A percentile compares a stretch with the other conserved stretches of the same genome.
These are phyloP conservation scores for Boletellus ananas DNA, from an alignment of 768 basidiomycete species.

Conservation along the genomic window DNA sequence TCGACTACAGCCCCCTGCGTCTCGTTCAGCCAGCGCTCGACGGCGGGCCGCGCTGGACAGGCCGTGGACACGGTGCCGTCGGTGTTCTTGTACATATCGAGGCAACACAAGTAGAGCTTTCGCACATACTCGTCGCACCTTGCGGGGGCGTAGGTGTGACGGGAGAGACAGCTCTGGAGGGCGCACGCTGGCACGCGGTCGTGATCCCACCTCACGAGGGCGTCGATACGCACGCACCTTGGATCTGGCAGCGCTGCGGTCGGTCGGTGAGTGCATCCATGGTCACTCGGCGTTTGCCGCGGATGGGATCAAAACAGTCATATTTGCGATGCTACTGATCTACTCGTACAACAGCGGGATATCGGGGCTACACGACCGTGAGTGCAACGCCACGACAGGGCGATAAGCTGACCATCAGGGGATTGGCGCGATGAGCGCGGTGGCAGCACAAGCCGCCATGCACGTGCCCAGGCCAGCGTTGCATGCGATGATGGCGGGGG, in stretches of 20 bases:
- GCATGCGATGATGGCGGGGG: constrained; percentile 22
- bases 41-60: constrained; percentile 52
- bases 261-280: neutral
- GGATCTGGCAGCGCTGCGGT: constrained; percentile 18
- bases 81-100: constrained; percentile 45
- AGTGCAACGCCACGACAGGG: neutral
- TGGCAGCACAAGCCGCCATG: constrained; percentile 23
- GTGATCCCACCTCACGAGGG: neutral
- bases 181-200: constrained; percentile 47
- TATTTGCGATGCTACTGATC: neutral
- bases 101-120: constrained; percentile 60
- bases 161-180: constrained; percentile 59
- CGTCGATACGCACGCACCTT: constrained; percentile 17
- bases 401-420: constrained; percentile 12
- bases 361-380: neutral
- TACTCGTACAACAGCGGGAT: neutral
- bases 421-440: constrained; percentile 20
- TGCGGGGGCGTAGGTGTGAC: constrained; percentile 61
- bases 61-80: constrained; percentile 49
- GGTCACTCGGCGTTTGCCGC: neutral
- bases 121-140: constrained; percentile 52
- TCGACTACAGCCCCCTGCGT: neutral
- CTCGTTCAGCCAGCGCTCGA: constrained; percentile 57
- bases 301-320: too few species aligned
- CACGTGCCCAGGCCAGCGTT: constrained; percentile 22